These are phyloP conservation scores for Mucor racemosus DNA, from an alignment of 371 early-diverging fungal genomes.

Conservation along the genomic window DNA sequence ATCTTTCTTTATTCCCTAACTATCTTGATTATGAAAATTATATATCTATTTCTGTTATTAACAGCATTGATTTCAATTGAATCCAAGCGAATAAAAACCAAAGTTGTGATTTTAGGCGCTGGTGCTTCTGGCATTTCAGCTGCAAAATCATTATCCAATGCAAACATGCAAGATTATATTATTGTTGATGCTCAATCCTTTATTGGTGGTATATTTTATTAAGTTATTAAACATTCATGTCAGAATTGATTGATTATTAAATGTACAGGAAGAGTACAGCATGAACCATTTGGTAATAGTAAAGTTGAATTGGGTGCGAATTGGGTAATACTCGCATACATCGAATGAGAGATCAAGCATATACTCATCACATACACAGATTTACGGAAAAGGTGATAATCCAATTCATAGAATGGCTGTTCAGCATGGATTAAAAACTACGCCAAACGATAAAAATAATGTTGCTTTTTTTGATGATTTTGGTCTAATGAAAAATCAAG, in stretches of 20 bases:
- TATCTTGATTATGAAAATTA: background rate
- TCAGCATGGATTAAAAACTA: conserved; percentile 38
- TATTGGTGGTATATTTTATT: conserved; percentile 37
- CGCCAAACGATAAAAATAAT: conserved; percentile 46
- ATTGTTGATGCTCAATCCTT: conserved; percentile 46
- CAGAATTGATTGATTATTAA: background rate
- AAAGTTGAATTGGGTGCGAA: conserved; percentile 53
- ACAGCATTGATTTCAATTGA: background rate
- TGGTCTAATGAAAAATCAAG: conserved; percentile 23
- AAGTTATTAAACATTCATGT: background rate
- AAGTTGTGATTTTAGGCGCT: conserved; percentile 50
- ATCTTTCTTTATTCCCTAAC: conserved; percentile 6
- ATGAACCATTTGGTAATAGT: conserved; percentile 35
- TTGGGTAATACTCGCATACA: conserved; percentile 35
- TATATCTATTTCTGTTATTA: background rate
- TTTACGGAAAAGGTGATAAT: conserved; percentile 52
- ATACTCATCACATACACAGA: conserved; percentile 20
- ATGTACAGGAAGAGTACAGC: conserved; percentile 43
- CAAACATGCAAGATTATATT: conserved; percentile 37
- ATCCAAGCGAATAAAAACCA: conserved; percentile 20
- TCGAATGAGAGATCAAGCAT: too few relatives aligned
- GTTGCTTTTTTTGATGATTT: conserved; percentile 41
- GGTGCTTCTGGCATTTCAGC: conserved; percentile 53
- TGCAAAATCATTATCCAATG: conserved; percentile 28
- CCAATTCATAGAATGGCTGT: conserved; percentile 44